Conservation (phyloP, 139 green algal species). For the Coelastrella sp. region DNA sequence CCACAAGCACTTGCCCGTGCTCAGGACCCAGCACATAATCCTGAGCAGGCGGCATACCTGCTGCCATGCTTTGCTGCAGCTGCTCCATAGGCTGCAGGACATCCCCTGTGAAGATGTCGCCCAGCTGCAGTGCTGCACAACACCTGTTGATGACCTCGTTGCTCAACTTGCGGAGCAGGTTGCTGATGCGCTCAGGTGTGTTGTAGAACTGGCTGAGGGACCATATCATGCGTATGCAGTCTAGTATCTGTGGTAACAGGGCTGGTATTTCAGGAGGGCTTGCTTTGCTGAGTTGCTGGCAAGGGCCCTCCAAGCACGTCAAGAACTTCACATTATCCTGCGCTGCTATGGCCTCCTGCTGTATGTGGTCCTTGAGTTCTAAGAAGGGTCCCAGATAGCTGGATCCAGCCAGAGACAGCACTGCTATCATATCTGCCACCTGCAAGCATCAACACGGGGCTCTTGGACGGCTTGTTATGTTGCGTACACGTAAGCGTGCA, state of each 20-base stretch:
- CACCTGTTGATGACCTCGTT: conserved; percentile 93
- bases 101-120: conserved; percentile 77
- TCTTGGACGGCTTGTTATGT: background rate
- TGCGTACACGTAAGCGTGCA: no score
- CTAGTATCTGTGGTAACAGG: conserved; percentile 82
- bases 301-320: conserved; percentile 82
- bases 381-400: conserved; percentile 87
- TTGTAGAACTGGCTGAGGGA: conserved; percentile 89
- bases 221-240: conserved; percentile 91
- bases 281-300: conserved; percentile 65
- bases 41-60: conserved; percentile 35
- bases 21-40: no score
- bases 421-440: conserved; percentile 66
- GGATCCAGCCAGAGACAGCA: conserved; percentile 80
- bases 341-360: conserved; percentile 82
- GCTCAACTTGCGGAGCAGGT: conserved; percentile 86
- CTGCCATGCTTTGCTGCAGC: conserved; percentile 72
- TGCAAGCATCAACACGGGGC: background rate
- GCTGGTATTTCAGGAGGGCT: conserved; percentile 69
- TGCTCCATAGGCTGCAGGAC: conserved; percentile 51
- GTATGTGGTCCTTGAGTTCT: conserved; percentile 80
- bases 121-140: conserved; percentile 75
- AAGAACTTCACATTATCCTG: conserved; percentile 91
- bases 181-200: conserved; percentile 83
- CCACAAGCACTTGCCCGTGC: no score